Evolutionary conservation across 495 filamentous ascomycete genomes (phyloP), one percentile per base, ranked within the genome.

Genomic region (Massariosphaeria phaeospora): DNA sequence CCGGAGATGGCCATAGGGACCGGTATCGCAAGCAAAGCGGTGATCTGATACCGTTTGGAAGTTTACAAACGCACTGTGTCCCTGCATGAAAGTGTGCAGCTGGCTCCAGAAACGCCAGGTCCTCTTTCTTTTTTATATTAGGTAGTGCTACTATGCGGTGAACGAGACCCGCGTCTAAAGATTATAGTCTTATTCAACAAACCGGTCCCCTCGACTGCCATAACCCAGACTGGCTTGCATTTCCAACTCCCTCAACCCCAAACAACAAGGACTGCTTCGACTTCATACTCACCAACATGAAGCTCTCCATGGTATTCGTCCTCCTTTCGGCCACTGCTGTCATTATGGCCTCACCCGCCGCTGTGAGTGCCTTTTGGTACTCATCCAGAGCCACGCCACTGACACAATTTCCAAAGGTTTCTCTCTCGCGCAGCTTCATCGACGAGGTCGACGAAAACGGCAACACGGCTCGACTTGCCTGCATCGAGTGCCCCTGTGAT

Each of bases 401-500:
- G 7, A 11, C 24, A 9, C 13, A 11, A 18, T 3, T 25, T 17
- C 20, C 25, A 2, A 12, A 60, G 56, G 43, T 53, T 18, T 53
- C 56, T 13, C 56, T 53, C 56, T 36, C 41, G 8, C 49, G 48
- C n/a, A n/a, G n/a, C 35, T 3, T 40, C 24, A 47, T 35, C 7
- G 20, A 20, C n/a, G 42, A 43, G 7, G 47, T 47, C 43, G 27
- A 13, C 21, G 42, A 42, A 25, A 29, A 54, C 36, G 42, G 25
- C 33, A 33, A 23, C 41, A 36, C 38, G 10, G 17, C 29, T 27
- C 0, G 13, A 3, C 12, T 40, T 15, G 24, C 49, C 23, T 60
- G 56, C 36, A 33, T 60, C 36, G 43, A 54, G 56, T 60, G 56
- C 21, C 56, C 56, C 1, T 60, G 56, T 44, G 17, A 27, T 26